These are phyloP conservation scores for Chlorella sp. DNA, from an alignment of 139 green algal genomes.

Conservation along the genomic window DNA sequence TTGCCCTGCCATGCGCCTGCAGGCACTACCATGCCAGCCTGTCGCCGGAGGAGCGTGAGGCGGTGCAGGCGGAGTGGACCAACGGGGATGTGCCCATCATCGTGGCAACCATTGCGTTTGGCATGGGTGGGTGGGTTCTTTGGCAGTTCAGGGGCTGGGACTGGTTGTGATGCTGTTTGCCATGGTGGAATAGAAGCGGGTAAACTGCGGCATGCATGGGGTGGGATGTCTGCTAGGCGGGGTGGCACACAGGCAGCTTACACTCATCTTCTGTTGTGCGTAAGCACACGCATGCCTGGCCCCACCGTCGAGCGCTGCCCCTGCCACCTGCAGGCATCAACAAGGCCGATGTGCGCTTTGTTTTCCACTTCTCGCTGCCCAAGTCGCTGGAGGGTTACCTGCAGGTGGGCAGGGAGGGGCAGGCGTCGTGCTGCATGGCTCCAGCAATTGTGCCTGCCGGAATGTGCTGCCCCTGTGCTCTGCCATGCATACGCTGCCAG, in stretches of 20 bases:
- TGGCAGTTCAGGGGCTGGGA: background rate
- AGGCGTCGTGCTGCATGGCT: background rate
- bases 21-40: constrained; percentile 87
- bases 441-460: background rate
- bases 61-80: constrained; percentile 85
- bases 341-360: constrained; percentile 86
- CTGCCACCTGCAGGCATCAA: constrained; percentile 70
- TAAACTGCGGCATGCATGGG: background rate
- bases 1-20: background rate
- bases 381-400: constrained; percentile 93
- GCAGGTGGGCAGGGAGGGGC: constrained; percentile 48
- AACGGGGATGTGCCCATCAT: constrained; percentile 76
- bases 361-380: constrained; percentile 91
- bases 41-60: constrained; percentile 70
- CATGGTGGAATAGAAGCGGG: too few relatives aligned
- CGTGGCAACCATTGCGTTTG: constrained; percentile 93
- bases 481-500: too few relatives aligned
- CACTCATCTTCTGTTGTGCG: background rate
- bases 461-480: background rate
- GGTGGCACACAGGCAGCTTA: background rate
- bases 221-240: background rate
- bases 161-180: constrained; percentile 30
- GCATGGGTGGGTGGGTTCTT: constrained; percentile 74
- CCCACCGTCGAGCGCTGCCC: background rate
- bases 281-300: background rate